Base-by-base conservation (phyloP, 1,284 basidiomycete species). In the Sanghuangporus sanghuang region DNA sequence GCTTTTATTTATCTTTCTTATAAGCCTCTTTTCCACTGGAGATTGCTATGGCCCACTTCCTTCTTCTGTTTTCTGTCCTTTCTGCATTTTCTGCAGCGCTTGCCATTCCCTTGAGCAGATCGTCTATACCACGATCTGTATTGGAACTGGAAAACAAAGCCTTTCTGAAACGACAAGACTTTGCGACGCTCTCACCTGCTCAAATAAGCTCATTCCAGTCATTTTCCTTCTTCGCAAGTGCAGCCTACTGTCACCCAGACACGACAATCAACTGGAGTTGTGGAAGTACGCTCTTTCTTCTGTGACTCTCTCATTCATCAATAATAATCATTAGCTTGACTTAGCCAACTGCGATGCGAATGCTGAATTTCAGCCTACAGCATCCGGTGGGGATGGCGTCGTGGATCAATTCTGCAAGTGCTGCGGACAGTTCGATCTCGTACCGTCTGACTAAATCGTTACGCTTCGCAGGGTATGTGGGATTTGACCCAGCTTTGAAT, bases 141-240 rank as follows among this genome's bases (percentile, higher is more conserved):
- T 32, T 32, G 18, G 38, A 5, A 2, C 23, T 57, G 4, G 44
- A 39, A 27, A 53, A 11, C 16, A 16, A 21, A 6, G 52, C n/a
- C n/a, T 57, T 53, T 18, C 16, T 42, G 18, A 55, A 36, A 49
- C 60, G 53, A 40, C 52, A 55, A 42, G 53, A 49, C 1, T 59
- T 77, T 59, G 74, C 73, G 11, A 65, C 71, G 7, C 70, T 83
- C 36, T 72, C 78, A 4, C 11, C 73, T 0, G 59, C 63, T 1
- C 71, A 80, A 66, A 71, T 83, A 39, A 61, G 73, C 9, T 70
- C 67, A 9, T 76, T 81, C 49, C 72, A 73, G 23, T 79, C 81
- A 3, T 84, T 78, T 65, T 76, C 78, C 0, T 74, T 82, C 69
- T 80, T 84, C 67, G 81, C 83, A 32, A 73, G 81, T 50, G 81